Conservation (phyloP, 2,329 filamentous ascomycete genomes). For the Penicillium sp. region DNA sequence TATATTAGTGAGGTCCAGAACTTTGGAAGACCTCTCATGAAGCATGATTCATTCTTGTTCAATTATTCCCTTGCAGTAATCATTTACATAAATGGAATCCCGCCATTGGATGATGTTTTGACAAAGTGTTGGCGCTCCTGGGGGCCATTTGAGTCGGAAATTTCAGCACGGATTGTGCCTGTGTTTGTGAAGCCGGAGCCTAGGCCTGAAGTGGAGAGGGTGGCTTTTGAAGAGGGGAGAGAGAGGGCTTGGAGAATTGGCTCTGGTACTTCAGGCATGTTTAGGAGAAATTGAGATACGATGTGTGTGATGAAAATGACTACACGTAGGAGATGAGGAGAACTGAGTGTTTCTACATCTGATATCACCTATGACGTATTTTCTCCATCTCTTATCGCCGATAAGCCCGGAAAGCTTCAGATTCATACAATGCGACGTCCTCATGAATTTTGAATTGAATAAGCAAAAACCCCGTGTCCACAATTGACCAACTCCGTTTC, state of each 20-base stretch:
- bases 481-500: not conserved
- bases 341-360: not conserved
- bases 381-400: not conserved
- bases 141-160: constrained; percentile 21
- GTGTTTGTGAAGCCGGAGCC: constrained; percentile 50
- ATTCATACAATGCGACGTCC: not conserved
- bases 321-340: too few relatives aligned
- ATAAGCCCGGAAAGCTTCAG: too few relatives aligned
- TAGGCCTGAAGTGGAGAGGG: constrained; percentile 39
- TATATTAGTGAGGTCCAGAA: too few relatives aligned
- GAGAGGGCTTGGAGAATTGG: constrained; percentile 43
- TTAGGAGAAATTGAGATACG: too few relatives aligned
- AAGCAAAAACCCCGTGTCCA: not conserved
- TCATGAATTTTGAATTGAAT: not conserved
- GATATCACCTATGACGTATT: constrained; percentile 22
- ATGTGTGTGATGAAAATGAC: too few relatives aligned
- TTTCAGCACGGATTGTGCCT: constrained; percentile 39
- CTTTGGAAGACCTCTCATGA: too few relatives aligned
- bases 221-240: constrained; percentile 33
- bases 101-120: constrained; percentile 40
- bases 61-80: too few relatives aligned
- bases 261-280: constrained; percentile 34
- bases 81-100: too few relatives aligned
- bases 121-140: constrained; percentile 42
- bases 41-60: too few relatives aligned